Evolutionary conservation across 2,329 filamentous ascomycete genomes (phyloP).

Genomic region (Alternaria novae-zelandiae): DNA sequence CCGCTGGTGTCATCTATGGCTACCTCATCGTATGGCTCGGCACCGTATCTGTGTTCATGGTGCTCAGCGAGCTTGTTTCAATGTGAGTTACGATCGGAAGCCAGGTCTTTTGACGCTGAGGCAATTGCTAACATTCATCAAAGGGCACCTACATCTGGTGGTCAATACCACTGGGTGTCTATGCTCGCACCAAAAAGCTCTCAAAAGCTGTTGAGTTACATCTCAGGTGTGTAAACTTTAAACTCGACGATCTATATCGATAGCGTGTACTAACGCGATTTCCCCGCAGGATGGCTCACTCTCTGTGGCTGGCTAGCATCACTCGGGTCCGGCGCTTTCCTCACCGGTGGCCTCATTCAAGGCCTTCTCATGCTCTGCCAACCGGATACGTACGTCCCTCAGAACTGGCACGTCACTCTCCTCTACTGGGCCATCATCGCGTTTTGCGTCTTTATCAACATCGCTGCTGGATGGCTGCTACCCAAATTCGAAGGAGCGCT

Average conservation of each 20-base stretch:
- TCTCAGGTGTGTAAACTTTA: slow-evolving; percentile 34
- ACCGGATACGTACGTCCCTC: slow-evolving; percentile 40
- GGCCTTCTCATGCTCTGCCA: slow-evolving; percentile 48
- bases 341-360: slow-evolving; percentile 37
- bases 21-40: slow-evolving; percentile 38
- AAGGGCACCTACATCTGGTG: slow-evolving; percentile 40
- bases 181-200: slow-evolving; percentile 49
- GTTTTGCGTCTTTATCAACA: slow-evolving; percentile 53
- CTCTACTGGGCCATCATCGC: slow-evolving; percentile 54
- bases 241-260: neutral
- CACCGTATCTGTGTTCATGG: slow-evolving; percentile 35
- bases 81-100: slow-evolving; percentile 22
- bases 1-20: slow-evolving; percentile 41
- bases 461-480: slow-evolving; percentile 50
- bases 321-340: slow-evolving; percentile 36
- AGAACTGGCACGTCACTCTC: slow-evolving; percentile 59
- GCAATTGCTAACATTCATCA: neutral
- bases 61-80: slow-evolving; percentile 42
- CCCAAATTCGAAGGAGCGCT: slow-evolving; percentile 56
- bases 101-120: too few relatives aligned
- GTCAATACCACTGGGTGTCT: slow-evolving; percentile 47
- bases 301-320: slow-evolving; percentile 49
- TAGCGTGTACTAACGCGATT: neutral
- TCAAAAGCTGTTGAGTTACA: slow-evolving; percentile 52
- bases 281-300: slow-evolving; percentile 49